phyloP scores from a whole-genome alignment of 2,329 filamentous ascomycete genomes.

The Alternaria sp. region DNA sequence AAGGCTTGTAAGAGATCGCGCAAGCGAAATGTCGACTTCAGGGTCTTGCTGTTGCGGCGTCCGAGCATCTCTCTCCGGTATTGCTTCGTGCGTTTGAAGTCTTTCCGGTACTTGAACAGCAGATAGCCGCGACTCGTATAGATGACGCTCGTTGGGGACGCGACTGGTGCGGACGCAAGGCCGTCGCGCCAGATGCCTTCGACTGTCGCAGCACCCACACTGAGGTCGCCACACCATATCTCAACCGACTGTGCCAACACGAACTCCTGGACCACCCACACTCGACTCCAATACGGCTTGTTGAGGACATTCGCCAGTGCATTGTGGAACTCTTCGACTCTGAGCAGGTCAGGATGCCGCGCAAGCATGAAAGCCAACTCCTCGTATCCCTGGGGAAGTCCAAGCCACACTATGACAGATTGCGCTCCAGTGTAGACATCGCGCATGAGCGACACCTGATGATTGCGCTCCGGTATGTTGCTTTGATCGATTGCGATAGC shows the following conservation, averaged over 20 bases:
- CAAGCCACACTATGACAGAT: conserved; percentile 21
- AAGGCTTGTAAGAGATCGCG: conserved; percentile 21
- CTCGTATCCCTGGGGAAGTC: conserved; percentile 6
- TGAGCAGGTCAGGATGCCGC: conserved; percentile 10
- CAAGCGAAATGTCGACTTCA: conserved; percentile 14
- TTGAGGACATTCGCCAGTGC: conserved; percentile 11
- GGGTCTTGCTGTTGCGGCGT: conserved; percentile 10
- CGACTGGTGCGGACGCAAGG: neutral
- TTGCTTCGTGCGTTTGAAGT: conserved; percentile 14
- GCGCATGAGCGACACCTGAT: conserved; percentile 19
- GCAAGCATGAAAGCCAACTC: conserved; percentile 19
- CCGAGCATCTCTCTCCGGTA: conserved; percentile 15
- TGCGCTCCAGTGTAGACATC: conserved; percentile 17
- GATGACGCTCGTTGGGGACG: neutral
- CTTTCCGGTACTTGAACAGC: conserved; percentile 18
- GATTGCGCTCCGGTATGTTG: conserved; percentile 17
- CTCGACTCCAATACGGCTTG: conserved; percentile 18
- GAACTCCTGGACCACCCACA: conserved; percentile 23
- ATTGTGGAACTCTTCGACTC: conserved; percentile 8
- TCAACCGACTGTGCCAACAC: conserved; percentile 16
- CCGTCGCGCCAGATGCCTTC: conserved; percentile 17
- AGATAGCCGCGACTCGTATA: conserved; percentile 12
- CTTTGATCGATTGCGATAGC: conserved; percentile 20
- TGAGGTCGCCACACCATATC: conserved; percentile 18
- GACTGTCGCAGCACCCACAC: conserved; percentile 6